Evolutionary conservation across 2,329 filamentous ascomycete genomes (phyloP).

Genomic region (Cephalotrichum gorgonifer): DNA sequence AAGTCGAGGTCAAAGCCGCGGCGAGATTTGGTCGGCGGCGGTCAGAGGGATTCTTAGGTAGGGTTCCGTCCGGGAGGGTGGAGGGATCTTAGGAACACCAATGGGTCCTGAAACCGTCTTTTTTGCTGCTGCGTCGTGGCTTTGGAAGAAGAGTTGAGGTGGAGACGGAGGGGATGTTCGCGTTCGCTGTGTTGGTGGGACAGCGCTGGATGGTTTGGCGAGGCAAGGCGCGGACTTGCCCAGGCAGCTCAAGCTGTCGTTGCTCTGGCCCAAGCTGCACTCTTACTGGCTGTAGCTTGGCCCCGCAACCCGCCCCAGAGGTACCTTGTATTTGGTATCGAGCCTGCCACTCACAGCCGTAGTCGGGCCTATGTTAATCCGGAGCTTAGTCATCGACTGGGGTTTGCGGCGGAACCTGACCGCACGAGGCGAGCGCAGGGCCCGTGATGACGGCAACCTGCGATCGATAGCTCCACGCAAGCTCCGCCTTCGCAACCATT

Average conservation of each 20-base stretch:
- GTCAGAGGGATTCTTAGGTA: neutral
- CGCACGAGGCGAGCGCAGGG: no score
- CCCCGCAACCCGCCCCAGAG: neutral
- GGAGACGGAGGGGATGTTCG: neutral
- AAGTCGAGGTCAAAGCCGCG: neutral
- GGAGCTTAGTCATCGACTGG: neutral
- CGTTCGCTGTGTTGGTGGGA: neutral
- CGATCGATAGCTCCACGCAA: conserved; percentile 3
- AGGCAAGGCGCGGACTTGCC: conserved; percentile 2
- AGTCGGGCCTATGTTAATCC: neutral
- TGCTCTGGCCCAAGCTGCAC: neutral
- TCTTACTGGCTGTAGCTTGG: conserved; percentile 2
- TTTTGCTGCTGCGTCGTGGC: neutral
- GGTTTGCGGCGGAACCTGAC: neutral
- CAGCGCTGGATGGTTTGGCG: neutral
- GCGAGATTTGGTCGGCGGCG: neutral
- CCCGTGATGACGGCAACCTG: conserved; percentile 3
- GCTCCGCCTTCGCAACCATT: neutral
- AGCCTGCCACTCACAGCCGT: no score
- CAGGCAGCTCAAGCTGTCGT: conserved; percentile 7
- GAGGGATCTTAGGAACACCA: neutral
- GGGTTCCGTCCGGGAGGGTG: neutral
- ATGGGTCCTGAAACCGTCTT: neutral
- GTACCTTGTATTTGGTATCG: no score
- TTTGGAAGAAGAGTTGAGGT: neutral